Base-by-base conservation (phyloP, 2,329 filamentous ascomycete species). In the Nigrograna mackinnonii region DNA sequence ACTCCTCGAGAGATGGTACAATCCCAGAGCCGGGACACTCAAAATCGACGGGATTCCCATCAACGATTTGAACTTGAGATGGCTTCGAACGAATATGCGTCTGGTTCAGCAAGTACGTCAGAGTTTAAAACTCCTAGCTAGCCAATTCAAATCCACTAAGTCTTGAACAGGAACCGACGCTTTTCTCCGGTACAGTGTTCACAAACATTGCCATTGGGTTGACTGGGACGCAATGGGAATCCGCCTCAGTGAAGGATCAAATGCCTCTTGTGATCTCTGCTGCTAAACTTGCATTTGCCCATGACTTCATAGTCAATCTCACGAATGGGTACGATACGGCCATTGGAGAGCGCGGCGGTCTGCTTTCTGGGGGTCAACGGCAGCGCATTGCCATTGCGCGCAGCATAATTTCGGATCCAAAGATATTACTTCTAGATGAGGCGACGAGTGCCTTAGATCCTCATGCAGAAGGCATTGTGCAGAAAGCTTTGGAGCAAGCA, bases 11-110 rank as follows among this genome's bases (percentile, higher is more conserved):
- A 82, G 91, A 22, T 96, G 96, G 67, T 96, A 96, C 66, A 37
- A 52, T 28, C 11, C 14, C 24, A 11, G 14, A 14, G 11, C 24
- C 14, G 24, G 24, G 11, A 12, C 24, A 12, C 11, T 28, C 24
- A 28, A 11, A 11, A 11, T 28, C 11, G 24, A 96, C n/a, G 91
- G 96, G 62, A 91, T 86, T 5, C 82, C 85, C 53, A 82, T 95
- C 40, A 80, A 80, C 56, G 84, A 77, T 1, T 75, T 96, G 33
- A 96, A 96, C 62, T 77, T 96, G 26, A 82, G 83, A 34, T 96
- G 91, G 91, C 73, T 96, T 50, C 85, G 91, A 41, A 89, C 91
- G 63, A 89, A 96, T 57, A 89, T 96, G 57, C 84, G 90, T 2
- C 75, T 96, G 3, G 91, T 96, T 42, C 89, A 87, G 49, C 91